phyloP scores from a whole-genome alignment of 2,329 filamentous ascomycete genomes.

The Ceratocystis harringtonii region DNA sequence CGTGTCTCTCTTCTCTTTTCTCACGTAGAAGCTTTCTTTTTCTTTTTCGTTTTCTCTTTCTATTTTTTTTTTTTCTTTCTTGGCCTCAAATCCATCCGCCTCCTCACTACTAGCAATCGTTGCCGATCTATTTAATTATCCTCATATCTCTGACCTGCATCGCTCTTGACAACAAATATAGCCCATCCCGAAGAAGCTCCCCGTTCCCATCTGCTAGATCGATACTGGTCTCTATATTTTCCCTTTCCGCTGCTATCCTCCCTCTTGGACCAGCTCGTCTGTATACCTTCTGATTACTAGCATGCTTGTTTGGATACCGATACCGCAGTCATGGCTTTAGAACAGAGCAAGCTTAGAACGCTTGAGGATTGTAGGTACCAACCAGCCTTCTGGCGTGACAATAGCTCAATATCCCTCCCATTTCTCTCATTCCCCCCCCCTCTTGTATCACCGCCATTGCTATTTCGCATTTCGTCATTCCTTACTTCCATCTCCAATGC shows the following conservation, averaged over 20 bases:
- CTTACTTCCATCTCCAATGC: background rate
- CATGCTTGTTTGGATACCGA: constrained; percentile 11
- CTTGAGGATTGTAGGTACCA: constrained; percentile 12
- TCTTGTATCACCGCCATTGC: background rate
- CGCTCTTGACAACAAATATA: no score
- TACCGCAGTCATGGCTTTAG: constrained; percentile 8
- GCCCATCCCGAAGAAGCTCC: no score
- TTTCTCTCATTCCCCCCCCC: background rate
- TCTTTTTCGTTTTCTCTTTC: background rate
- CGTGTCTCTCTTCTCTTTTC: background rate
- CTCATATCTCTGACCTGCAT: background rate
- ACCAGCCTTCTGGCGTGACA: background rate
- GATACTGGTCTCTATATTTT: background rate
- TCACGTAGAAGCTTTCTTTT: background rate
- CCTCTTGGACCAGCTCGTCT: background rate
- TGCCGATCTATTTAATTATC: background rate
- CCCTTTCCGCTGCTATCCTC: background rate
- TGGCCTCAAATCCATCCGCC: background rate
- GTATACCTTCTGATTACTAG: background rate
- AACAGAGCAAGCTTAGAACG: constrained; percentile 9
- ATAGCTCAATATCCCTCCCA: background rate
- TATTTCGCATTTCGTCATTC: background rate
- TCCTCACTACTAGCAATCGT: background rate
- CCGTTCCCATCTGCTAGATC: background rate
- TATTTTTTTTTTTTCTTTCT: background rate